Evolutionary conservation across 768 basidiomycete genomes (phyloP).

Genomic region (Hericium erinaceus): DNA sequence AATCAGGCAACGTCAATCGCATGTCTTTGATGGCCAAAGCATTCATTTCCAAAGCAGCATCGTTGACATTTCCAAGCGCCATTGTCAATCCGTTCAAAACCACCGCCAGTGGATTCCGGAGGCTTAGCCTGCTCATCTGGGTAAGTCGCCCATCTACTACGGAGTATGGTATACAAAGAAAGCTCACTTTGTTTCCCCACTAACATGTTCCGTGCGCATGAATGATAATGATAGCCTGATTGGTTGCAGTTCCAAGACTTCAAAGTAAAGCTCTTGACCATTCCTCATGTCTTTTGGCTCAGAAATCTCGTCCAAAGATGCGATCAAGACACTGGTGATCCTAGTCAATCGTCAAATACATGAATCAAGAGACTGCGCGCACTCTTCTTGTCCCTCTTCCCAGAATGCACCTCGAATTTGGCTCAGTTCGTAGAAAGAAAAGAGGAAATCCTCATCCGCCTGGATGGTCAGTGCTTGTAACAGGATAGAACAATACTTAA

Average conservation of each 20-base stretch:
- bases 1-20: conserved; percentile 75
- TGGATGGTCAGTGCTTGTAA: conserved; percentile 93
- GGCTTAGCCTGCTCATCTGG: conserved; percentile 43
- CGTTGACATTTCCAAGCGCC: conserved; percentile 95
- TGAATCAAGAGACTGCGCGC: conserved; percentile 19
- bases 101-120: conserved; percentile 87
- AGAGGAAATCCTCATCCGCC: conserved; percentile 94
- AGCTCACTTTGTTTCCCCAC: conserved; percentile 83
- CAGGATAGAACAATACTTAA: conserved; percentile 94
- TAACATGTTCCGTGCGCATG: conserved; percentile 92
- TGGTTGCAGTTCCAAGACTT: conserved; percentile 90
- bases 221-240: conserved; percentile 90
- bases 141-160: neutral
- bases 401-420: conserved; percentile 89
- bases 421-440: conserved; percentile 83
- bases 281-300: conserved; percentile 59
- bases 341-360: conserved; percentile 1
- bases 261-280: conserved; percentile 87
- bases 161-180: neutral
- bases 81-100: conserved; percentile 92
- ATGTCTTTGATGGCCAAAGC: conserved; percentile 92
- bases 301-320: conserved; percentile 54
- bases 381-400: conserved; percentile 76
- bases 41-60: conserved; percentile 90
- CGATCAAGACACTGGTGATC: conserved; percentile 54